Base-by-base conservation (phyloP, 306 rosid species). In the Dryas octopetala region DNA sequence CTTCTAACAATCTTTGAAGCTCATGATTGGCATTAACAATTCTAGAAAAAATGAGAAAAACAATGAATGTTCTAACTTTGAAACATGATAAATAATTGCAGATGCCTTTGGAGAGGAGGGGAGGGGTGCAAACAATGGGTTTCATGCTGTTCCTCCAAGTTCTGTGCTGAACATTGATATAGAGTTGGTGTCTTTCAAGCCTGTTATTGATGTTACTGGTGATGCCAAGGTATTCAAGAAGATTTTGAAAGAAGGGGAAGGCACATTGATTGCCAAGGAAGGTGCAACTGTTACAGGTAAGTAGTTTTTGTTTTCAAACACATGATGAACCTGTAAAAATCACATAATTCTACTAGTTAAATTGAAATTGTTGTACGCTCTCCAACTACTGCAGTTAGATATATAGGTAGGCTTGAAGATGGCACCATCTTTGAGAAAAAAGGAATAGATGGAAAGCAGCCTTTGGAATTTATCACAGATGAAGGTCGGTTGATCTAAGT, bases 281-380 rank as follows among this genome's bases (percentile, higher is more conserved):
- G 90, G 90, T 71, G 87, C 96, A 79, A 47, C 61, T 53, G 96
- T 91, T 66, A 86, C 88, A 23, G 77, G 96, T 88, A 86, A 76
- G 89, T 69, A 32, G 38, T 32, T 32, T 32, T 32, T 32, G 38
- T 32, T 32, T 67, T 54, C 53, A 15, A 71, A 71, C 41, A 17
- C 41, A 41, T 71, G 17, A 71, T 66, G 49, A 53, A 52, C 16
- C 53, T 68, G 60, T 52, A 48, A 41, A 41, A 46, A 28, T 60
- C 45, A 17, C 47, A 51, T 47, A 65, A 55, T 69, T 52, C 62
- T 52, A 52, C 41, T 49, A 17, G 41, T 40, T 62, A 64, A 17
- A 19, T 64, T 40, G 19, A 68, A 19, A 67, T 40, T 73, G 62
- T 48, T 38, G 3, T 26, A n/a, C 14, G 17, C 28, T 14, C 57